Conservation (phyloP, 257 asterid species). For the Solanum chiquidenum region DNA sequence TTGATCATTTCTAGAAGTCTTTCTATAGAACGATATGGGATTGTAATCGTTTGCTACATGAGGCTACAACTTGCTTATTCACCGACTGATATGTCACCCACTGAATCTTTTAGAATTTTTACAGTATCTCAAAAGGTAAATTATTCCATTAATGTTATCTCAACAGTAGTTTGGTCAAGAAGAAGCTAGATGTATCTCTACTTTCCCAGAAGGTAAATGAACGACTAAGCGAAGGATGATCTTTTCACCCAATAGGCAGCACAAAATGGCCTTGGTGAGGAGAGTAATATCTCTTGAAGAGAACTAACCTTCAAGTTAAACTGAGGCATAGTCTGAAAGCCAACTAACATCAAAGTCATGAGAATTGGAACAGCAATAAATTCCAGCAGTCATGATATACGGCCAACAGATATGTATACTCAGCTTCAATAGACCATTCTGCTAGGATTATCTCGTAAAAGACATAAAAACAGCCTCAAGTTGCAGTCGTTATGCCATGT, state of each 20-base stretch:
- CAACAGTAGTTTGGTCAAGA: neutral
- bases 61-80: neutral
- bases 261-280: neutral
- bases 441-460: conserved; percentile 7
- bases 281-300: neutral
- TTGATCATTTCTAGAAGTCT: neutral
- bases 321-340: neutral
- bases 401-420: neutral
- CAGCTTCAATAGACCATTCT: conserved; percentile 21
- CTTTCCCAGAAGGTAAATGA: neutral
- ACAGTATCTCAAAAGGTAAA: neutral
- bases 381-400: neutral
- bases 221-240: neutral
- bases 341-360: neutral
- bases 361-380: neutral
- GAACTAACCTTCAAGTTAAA: neutral
- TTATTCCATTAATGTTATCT: neutral
- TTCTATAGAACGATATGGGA: neutral
- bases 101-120: neutral
- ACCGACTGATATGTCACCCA: neutral
- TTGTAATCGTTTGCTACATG: neutral
- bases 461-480: conserved; percentile 17
- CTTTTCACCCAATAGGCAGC: neutral
- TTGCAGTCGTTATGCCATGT: conserved; percentile 32
- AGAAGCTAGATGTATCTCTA: neutral